Base-by-base conservation (phyloP, 352 stramenopile species). In the Phytophthora litchii region DNA sequence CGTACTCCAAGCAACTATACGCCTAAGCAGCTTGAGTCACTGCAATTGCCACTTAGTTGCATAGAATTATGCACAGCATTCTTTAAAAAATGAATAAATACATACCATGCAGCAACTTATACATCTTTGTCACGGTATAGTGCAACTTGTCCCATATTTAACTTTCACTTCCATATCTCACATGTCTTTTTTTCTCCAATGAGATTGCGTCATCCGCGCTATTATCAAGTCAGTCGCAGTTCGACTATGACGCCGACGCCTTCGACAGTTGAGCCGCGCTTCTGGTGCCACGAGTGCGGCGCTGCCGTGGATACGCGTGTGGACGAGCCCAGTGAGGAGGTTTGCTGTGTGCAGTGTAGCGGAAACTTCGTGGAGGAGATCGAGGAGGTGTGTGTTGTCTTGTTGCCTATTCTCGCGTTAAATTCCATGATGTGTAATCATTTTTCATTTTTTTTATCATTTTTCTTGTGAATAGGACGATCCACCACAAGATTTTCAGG, bases 1-100 rank as follows among this genome's bases (percentile, higher is more conserved):
- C 88, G 46, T 99, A 98, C 74, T 88, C 86, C 49, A 97, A 97
- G 74, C 80, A 90, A 61, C 77, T 92, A 32, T 92, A 90, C 73
- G 78, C 69, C 6, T 88, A 76, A 41, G 11, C 27, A 10, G 36
- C 4, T 27, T 31, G 11, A 36, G 12, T n/a, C 9, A 57, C 16
- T 38, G 13, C 36, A 50, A 16, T 47, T 50, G 37, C 40, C 34
- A 44, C n/a, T n/a, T 14, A 19, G 12, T 27, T 44, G 21, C 36
- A 34, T 27, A 31, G 50, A 40, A 36, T 9, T 3, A 42, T 41
- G 46, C 31, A 50, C 37, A 38, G 10, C 4, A 27, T 27, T 27
- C 29, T 34, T 34, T 9, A 34, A 34, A 34, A 34, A 34, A 12
- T 34, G 29, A 27, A 3, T 23, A 23, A 27, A 38, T 63, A 17